A percentile compares a stretch with the other conserved stretches of the same genome.
These are phyloP conservation scores for Diutina ranongensis DNA, from an alignment of 1,139 yeast species.

Conservation along the genomic window DNA sequence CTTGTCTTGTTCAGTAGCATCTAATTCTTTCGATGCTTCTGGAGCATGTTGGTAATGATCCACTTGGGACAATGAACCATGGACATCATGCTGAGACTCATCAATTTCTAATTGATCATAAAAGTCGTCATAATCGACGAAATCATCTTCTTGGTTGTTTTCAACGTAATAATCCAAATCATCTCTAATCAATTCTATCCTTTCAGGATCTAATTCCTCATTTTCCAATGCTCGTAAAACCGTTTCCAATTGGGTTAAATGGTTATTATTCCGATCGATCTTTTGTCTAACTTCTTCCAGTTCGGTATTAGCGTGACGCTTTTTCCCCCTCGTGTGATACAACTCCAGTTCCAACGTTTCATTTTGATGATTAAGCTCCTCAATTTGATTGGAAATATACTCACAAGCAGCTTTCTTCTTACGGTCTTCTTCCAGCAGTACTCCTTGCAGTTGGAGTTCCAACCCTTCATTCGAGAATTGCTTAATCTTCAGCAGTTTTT, in stretches of 20 bases:
- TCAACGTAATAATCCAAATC: slow-evolving; percentile 92
- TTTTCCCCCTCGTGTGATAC: slow-evolving; percentile 41
- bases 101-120: slow-evolving; percentile 80
- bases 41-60: slow-evolving; percentile 13
- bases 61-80: neutral
- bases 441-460: slow-evolving; percentile 36
- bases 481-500: slow-evolving; percentile 88
- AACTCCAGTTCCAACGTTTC: slow-evolving; percentile 73
- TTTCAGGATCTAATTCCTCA: slow-evolving; percentile 73
- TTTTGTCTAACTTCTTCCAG: slow-evolving; percentile 12
- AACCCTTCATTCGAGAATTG: slow-evolving; percentile 94
- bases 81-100: slow-evolving; percentile 18
- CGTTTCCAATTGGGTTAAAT: slow-evolving; percentile 65
- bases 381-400: slow-evolving; percentile 65
- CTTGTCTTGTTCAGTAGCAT: slow-evolving; percentile 8
- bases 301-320: slow-evolving; percentile 15
- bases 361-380: slow-evolving; percentile 73
- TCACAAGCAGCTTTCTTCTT: slow-evolving; percentile 62
- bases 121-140: slow-evolving; percentile 88
- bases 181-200: slow-evolving; percentile 70
- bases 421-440: slow-evolving; percentile 34
- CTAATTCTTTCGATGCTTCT: slow-evolving; percentile 22
- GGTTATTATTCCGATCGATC: slow-evolving; percentile 71
- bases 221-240: slow-evolving; percentile 72
- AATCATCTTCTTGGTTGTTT: slow-evolving; percentile 91